Percentiles rank a stretch among this genome's conserved stretches.
phyloP scores from a whole-genome alignment of 495 filamentous ascomycete species.

The Bathelium albidoporum region DNA sequence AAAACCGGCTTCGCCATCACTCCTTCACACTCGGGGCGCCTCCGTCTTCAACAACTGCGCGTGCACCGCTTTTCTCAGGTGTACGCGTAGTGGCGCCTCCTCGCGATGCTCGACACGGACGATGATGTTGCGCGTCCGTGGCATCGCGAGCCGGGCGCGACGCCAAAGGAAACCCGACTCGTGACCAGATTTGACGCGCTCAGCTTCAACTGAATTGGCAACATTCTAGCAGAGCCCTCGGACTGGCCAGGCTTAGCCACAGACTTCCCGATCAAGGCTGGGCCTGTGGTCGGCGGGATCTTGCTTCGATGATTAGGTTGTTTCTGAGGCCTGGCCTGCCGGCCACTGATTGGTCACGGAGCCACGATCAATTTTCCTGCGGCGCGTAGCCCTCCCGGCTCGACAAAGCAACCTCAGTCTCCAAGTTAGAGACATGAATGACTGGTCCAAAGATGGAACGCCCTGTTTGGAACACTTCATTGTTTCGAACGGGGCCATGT shows the following conservation, averaged over 20 bases:
- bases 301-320: background rate
- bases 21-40: slow-evolving; percentile 11
- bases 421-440: slow-evolving; percentile 10
- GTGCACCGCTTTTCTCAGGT: background rate
- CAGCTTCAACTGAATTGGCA: background rate
- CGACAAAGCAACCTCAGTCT: slow-evolving; percentile 5
- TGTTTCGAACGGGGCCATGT: slow-evolving; percentile 6
- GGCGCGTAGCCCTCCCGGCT: background rate
- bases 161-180: background rate
- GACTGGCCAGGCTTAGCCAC: background rate
- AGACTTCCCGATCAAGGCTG: no score
- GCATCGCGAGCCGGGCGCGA: background rate
- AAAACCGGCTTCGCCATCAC: slow-evolving; percentile 8
- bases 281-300: background rate
- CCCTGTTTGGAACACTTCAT: background rate
- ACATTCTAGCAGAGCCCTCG: background rate
- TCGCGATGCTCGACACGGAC: background rate
- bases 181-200: background rate
- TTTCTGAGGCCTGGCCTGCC: background rate
- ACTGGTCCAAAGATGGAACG: slow-evolving; percentile 2
- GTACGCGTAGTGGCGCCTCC: background rate
- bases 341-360: slow-evolving; percentile 5
- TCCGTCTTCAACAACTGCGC: slow-evolving; percentile 13
- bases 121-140: background rate
- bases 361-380: background rate